Conservation (phyloP, 140 eudicot species). For the Ambrosia hybrid region DNA sequence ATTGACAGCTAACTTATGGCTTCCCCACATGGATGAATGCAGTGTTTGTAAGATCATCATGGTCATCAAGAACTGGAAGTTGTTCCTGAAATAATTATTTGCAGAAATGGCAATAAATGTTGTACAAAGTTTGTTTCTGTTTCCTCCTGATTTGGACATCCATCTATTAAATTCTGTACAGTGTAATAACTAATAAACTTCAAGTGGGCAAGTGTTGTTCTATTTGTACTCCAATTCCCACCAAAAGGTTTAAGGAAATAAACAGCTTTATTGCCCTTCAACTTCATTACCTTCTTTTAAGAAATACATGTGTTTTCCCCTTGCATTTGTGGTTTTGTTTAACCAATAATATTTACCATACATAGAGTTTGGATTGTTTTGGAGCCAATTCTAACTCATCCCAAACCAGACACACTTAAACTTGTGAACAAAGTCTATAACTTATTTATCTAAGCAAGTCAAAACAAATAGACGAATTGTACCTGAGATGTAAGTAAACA, state of each 20-base stretch:
- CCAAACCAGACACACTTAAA: no score
- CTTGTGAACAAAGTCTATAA: no score
- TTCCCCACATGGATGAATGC: constrained; percentile 20
- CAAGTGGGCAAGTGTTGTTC: constrained; percentile 8
- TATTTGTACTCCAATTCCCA: constrained; percentile 14
- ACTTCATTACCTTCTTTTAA: neutral
- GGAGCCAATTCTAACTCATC: neutral
- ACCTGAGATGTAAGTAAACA: no score
- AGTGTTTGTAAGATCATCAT: constrained; percentile 26
- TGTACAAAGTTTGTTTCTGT: constrained; percentile 32
- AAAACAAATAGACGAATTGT: neutral
- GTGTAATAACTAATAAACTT: constrained; percentile 17
- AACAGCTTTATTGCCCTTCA: neutral
- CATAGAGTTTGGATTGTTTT: neutral
- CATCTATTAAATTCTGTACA: constrained; percentile 27
- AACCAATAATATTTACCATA: neutral
- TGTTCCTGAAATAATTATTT: constrained; percentile 25
- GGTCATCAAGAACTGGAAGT: constrained; percentile 26
- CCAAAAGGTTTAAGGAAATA: neutral
- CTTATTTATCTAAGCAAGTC: neutral
- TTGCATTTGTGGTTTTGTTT: neutral
- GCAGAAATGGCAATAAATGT: constrained; percentile 21
- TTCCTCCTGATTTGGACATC: neutral
- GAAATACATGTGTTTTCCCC: neutral
- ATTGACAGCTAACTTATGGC: constrained; percentile 8